These are phyloP conservation scores for Skeletonema potamos DNA, from an alignment of 108 stramenopile genomes.

Conservation along the genomic window DNA sequence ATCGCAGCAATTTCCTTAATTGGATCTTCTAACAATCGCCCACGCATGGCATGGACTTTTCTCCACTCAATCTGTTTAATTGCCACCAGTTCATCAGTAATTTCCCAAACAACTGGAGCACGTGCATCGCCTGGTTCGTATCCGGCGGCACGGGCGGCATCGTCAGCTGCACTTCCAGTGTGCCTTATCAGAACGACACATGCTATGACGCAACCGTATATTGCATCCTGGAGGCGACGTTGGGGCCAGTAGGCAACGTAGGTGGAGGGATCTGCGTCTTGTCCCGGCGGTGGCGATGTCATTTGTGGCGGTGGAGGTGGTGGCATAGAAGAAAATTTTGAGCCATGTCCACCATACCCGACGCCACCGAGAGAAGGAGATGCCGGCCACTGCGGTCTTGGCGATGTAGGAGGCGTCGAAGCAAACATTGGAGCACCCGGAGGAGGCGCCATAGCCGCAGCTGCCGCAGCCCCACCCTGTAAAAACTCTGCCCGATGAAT, in stretches of 20 bases:
- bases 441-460: neutral
- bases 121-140: constrained; percentile 70
- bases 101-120: constrained; percentile 89
- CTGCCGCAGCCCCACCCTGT: constrained; percentile 9
- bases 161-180: constrained; percentile 71
- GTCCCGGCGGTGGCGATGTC: constrained; percentile 9
- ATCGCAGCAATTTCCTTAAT: constrained; percentile 89
- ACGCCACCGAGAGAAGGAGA: constrained; percentile 9
- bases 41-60: constrained; percentile 74
- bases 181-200: constrained; percentile 76
- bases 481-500: constrained; percentile 69
- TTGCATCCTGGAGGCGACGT: constrained; percentile 80
- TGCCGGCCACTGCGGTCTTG: constrained; percentile 9
- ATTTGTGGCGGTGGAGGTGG: constrained; percentile 34
- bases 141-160: constrained; percentile 79
- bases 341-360: neutral
- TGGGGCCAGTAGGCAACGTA: constrained; percentile 80
- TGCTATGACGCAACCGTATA: constrained; percentile 83
- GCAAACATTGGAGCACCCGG: constrained; percentile 1
- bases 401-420: neutral
- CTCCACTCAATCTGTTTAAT: constrained; percentile 93
- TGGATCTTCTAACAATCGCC: constrained; percentile 86
- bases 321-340: constrained; percentile 12
- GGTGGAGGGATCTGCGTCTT: constrained; percentile 11
- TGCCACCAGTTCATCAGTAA: constrained; percentile 66